phyloP scores from a whole-genome alignment of 148 eudicot genomes.

The Chenopodium quinoa region DNA sequence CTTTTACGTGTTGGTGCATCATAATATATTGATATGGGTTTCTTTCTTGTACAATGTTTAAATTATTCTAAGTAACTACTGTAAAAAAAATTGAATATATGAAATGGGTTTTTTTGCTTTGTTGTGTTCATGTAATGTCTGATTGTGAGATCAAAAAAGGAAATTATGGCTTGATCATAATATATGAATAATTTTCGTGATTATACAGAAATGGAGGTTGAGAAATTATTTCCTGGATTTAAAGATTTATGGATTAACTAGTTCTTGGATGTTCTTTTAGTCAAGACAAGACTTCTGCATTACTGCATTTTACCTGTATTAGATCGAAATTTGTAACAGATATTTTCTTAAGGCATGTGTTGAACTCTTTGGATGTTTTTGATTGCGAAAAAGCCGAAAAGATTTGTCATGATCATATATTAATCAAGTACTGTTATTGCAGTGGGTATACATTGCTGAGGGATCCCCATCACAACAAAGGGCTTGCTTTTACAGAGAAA shows the following conservation, averaged over 20 bases:
- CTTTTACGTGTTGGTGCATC: not conserved
- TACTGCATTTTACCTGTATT: not conserved
- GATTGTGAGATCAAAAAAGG: not conserved
- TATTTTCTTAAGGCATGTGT: not conserved
- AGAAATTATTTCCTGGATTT: not conserved
- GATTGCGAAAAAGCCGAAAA: not conserved
- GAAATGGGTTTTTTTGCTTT: not conserved
- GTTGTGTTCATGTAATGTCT: not conserved
- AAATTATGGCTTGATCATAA: not conserved
- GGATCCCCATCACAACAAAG: constrained; percentile 88
- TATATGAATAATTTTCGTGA: not conserved
- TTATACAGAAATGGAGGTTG: not conserved
- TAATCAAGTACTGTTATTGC: constrained; percentile 17
- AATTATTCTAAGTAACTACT: not conserved
- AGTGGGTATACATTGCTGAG: constrained; percentile 82
- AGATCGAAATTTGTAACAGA: not conserved
- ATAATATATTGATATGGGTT: not conserved
- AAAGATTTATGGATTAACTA: not conserved
- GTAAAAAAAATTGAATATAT: not conserved
- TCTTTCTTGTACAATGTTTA: not conserved
- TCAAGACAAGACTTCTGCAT: not conserved
- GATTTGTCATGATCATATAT: not conserved
- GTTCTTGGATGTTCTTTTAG: not conserved
- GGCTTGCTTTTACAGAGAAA: constrained; percentile 69
- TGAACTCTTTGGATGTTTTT: constrained; percentile 3